Evolutionary conservation across 345 rosid genomes (phyloP).

Genomic region (Rhodomyrtus tomentosa): DNA sequence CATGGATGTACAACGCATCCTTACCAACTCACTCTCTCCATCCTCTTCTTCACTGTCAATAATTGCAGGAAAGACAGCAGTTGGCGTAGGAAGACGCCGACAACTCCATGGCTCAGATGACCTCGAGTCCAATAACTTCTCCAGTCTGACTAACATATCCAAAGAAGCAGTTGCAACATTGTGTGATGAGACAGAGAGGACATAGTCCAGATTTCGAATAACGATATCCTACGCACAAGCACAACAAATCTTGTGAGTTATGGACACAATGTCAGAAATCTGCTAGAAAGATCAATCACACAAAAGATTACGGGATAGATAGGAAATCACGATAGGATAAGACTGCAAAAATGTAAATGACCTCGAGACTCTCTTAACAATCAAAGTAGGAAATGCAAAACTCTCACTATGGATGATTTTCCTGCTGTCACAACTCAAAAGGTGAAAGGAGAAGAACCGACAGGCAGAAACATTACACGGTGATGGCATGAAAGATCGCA

Average conservation of each 20-base stretch:
- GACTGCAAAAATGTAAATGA: not conserved
- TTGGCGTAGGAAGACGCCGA: slow-evolving; percentile 77
- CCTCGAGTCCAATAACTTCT: slow-evolving; percentile 62
- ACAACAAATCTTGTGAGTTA: not conserved
- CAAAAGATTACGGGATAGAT: not conserved
- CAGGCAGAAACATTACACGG: not conserved
- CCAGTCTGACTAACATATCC: slow-evolving; percentile 72
- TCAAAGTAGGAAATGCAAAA: not conserved
- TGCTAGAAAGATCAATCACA: not conserved
- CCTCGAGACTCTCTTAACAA: not conserved
- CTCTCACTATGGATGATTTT: not conserved
- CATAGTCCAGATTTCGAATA: slow-evolving; percentile 79
- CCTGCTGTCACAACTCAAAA: not conserved
- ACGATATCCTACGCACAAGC: slow-evolving; percentile 54
- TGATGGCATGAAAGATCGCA: not conserved
- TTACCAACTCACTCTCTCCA: slow-evolving; percentile 41
- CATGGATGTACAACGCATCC: slow-evolving; percentile 46
- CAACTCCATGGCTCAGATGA: slow-evolving; percentile 90
- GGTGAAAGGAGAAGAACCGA: not conserved
- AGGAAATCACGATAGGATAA: not conserved
- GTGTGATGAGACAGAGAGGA: slow-evolving; percentile 54
- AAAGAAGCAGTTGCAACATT: slow-evolving; percentile 58
- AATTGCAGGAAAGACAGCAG: slow-evolving; percentile 72
- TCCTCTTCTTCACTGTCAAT: slow-evolving; percentile 81
- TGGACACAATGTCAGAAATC: not conserved